Evolutionary conservation across 2,329 filamentous ascomycete species (phyloP).

Genomic region (Delphinella strobiligena): DNA sequence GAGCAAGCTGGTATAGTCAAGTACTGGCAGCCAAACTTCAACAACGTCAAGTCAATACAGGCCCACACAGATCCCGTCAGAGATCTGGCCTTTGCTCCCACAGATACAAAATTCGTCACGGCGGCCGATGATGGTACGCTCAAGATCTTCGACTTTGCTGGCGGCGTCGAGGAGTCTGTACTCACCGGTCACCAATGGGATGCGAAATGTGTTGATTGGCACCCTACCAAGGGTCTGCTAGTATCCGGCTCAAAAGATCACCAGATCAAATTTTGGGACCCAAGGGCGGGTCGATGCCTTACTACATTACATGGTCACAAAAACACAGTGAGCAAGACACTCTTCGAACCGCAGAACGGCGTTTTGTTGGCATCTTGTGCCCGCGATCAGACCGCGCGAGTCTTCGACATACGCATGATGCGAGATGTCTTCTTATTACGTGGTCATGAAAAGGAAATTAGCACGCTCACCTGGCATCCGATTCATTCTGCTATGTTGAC

Average conservation of each 20-base stretch:
- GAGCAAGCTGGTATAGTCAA: conserved; percentile 94
- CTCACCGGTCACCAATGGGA: conserved; percentile 96
- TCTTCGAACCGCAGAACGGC: conserved; percentile 77
- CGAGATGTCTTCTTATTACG: conserved; percentile 87
- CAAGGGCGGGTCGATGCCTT: conserved; percentile 76
- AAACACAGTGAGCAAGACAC: conserved; percentile 86
- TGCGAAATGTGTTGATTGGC: conserved; percentile 94
- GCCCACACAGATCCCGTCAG: conserved; percentile 83
- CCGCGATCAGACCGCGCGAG: conserved; percentile 79
- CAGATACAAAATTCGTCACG: conserved; percentile 90
- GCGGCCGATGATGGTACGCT: conserved; percentile 87
- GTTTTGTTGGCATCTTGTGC: conserved; percentile 83
- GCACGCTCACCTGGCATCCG: conserved; percentile 85
- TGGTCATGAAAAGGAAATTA: conserved; percentile 93
- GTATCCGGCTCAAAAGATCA: conserved; percentile 98
- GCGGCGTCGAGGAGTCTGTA: conserved; percentile 68
- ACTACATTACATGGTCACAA: conserved; percentile 95
- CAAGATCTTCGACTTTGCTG: conserved; percentile 93
- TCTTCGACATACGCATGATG: conserved; percentile 98
- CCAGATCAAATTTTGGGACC: conserved; percentile 95
- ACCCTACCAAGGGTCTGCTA: conserved; percentile 83
- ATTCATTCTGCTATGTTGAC: conserved; percentile 80
- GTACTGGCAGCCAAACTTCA: conserved; percentile 99
- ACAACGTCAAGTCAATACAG: conserved; percentile 91
- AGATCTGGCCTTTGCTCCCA: conserved; percentile 86